Base-by-base conservation (phyloP, 2,329 filamentous ascomycete species). In the Fusarium pseudograminearum region DNA sequence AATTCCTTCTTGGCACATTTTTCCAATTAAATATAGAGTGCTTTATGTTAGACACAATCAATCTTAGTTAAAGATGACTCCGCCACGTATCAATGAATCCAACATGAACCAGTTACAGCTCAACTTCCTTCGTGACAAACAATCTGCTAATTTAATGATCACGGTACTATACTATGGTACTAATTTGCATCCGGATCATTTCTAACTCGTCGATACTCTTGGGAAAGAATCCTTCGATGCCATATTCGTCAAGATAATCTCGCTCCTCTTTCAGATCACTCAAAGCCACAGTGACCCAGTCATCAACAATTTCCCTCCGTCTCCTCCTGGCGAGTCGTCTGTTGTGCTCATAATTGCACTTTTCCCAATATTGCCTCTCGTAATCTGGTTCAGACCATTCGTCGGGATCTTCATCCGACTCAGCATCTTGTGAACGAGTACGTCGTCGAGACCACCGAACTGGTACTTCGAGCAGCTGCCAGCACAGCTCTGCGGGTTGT, bases 191-290 rank as follows among this genome's bases (percentile, higher is more conserved):
- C 4, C 7, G 9, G 14, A 48, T 40, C 9, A 16, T 10, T 20
- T 58, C 46, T 24, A 53, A 36, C 15, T 45, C 44, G 2, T 14
- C 14, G 12, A 45, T 45, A 28, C 56, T 44, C 9, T 8, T 15
- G 3, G 24, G n/a, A 11, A 52, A 24, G 28, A 42, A 57, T 7
- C 22, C 18, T 8, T 7, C 12, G 5, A 52, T 14, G 5, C 46
- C 46, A 18, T 52, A 52, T 15, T 22, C 2, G 2, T 7, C 18
- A 12, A 57, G 44, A 22, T 51, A 57, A n/a, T 57, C 45, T 9
- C 36, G 16, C 10, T 51, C 18, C 9, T 57, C 45, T 5, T 20
- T 28, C 9, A 57, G 20, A 28, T 51, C 45, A 18, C 18, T 51
- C 18, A 57, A 28, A 4, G 54, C 20, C 9, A 51, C 31, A 4